Evolutionary conservation across 148 eudicot species (phyloP).

Genomic region (Silene latifolia): DNA sequence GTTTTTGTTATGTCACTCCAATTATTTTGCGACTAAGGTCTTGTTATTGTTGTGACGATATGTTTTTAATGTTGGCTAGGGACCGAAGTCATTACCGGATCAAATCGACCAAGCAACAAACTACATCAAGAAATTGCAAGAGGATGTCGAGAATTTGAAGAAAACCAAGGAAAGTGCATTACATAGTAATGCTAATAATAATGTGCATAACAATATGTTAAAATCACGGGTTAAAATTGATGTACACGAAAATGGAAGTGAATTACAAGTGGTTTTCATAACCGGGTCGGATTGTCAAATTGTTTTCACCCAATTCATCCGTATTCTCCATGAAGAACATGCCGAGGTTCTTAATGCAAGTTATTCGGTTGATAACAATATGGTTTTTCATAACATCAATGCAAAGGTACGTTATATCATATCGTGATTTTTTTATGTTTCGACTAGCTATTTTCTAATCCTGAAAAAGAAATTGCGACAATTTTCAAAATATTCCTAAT

Average conservation of each 20-base stretch:
- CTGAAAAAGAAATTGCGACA: too few relatives aligned
- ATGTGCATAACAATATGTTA: neutral
- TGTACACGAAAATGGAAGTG: slow-evolving; percentile 36
- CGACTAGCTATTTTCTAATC: too few relatives aligned
- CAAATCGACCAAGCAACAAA: slow-evolving; percentile 54
- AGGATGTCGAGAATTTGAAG: slow-evolving; percentile 42
- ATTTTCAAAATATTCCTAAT: too few relatives aligned
- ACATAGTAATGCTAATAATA: neutral
- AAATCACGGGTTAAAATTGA: slow-evolving; percentile 40
- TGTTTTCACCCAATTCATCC: slow-evolving; percentile 42
- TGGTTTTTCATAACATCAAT: slow-evolving; percentile 46
- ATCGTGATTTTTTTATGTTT: too few relatives aligned
- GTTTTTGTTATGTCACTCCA: too few relatives aligned
- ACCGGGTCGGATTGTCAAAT: slow-evolving; percentile 47
- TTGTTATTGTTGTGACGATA: too few relatives aligned
- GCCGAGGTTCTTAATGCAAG: slow-evolving; percentile 43
- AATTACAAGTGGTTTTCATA: slow-evolving; percentile 36
- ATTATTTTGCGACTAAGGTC: too few relatives aligned
- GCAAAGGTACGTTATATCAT: slow-evolving; percentile 38
- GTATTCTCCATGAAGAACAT: slow-evolving; percentile 45
- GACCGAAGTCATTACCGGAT: slow-evolving; percentile 35
- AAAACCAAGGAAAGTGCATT: slow-evolving; percentile 20
- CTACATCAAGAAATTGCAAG: slow-evolving; percentile 46
- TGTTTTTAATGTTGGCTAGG: too few relatives aligned
- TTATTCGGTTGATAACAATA: slow-evolving; percentile 30